These are phyloP conservation scores for Pseudogymnoascus sp. DNA, from an alignment of 2,329 filamentous ascomycete species.

Conservation along the genomic window DNA sequence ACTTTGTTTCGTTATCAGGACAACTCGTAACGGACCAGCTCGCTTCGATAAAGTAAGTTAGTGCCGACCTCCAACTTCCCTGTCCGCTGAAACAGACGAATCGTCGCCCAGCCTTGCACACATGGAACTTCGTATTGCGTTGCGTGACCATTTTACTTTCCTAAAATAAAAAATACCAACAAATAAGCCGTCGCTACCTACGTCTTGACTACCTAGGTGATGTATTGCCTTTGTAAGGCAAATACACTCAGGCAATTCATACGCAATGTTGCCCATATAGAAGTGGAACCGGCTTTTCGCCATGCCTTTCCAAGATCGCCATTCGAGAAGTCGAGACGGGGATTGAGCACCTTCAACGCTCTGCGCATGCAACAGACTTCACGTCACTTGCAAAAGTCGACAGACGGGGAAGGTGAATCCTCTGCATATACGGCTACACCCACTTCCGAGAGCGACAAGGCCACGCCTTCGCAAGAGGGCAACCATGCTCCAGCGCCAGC, in stretches of 20 bases:
- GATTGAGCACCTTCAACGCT: not conserved
- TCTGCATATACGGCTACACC: not conserved
- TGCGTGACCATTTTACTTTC: not conserved
- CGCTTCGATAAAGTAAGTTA: slow-evolving; percentile 8
- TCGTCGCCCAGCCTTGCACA: slow-evolving; percentile 5
- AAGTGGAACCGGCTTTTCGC: slow-evolving; percentile 16
- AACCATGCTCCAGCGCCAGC: not conserved
- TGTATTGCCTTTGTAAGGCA: slow-evolving; percentile 25
- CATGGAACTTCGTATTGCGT: slow-evolving; percentile 5
- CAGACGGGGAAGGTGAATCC: not conserved
- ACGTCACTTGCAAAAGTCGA: not conserved
- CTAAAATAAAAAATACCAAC: not conserved
- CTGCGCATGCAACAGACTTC: not conserved
- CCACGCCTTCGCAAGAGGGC: not conserved
- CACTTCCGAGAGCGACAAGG: not conserved
- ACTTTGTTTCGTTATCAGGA: slow-evolving; percentile 5
- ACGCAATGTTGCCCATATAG: slow-evolving; percentile 25
- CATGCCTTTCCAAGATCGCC: slow-evolving; percentile 4
- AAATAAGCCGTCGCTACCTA: not conserved
- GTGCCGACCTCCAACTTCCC: not conserved
- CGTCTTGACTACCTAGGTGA: slow-evolving; percentile 11
- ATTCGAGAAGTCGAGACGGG: slow-evolving; percentile 9
- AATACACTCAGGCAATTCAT: slow-evolving; percentile 26
- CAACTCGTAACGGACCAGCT: not conserved
- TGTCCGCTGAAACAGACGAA: not conserved